A percentile compares a stretch with the other conserved stretches of the same genome.
These are phyloP conservation scores for Thermothelomyces thermophilus DNA, from an alignment of 2,329 filamentous ascomycete genomes.

Conservation along the genomic window DNA sequence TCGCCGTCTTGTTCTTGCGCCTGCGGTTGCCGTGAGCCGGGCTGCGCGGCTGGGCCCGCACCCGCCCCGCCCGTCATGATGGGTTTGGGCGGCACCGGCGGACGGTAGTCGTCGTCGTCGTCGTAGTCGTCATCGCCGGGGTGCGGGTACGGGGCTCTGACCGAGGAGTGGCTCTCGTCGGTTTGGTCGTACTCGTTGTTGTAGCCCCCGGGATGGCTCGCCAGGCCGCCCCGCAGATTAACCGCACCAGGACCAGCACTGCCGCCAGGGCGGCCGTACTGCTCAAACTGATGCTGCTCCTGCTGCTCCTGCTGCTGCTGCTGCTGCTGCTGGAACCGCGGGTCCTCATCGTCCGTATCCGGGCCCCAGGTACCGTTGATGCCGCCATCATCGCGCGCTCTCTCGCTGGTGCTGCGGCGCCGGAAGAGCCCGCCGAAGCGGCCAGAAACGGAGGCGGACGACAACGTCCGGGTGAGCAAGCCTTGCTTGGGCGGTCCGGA, in stretches of 20 bases:
- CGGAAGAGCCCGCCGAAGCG: conserved; percentile 32
- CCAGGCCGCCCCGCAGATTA: conserved; percentile 32
- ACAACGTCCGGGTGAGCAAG: conserved; percentile 23
- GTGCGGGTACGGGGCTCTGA: conserved; percentile 27
- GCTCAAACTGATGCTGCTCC: neutral
- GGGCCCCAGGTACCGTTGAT: conserved; percentile 50
- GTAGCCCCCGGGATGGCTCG: conserved; percentile 24
- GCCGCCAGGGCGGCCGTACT: neutral
- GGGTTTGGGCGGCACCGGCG: conserved; percentile 2
- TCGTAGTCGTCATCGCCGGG: neutral
- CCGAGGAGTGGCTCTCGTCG: conserved; percentile 53
- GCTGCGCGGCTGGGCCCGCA: no score
- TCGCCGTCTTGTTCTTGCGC: neutral
- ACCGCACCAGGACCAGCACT: conserved; percentile 7
- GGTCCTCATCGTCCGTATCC: conserved; percentile 37
- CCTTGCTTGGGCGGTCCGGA: conserved; percentile 11
- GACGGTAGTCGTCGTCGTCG: neutral
- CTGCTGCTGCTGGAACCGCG: neutral
- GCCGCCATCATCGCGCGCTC: conserved; percentile 43
- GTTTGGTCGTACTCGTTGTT: conserved; percentile 45
- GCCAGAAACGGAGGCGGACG: conserved; percentile 29
- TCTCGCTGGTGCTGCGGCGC: conserved; percentile 37
- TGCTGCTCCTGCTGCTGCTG: neutral
- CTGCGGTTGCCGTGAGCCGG: neutral
- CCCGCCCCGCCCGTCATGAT: neutral